Base-by-base conservation (phyloP, 192 early-diverging fungal genomes). In the Phlyctochytrium planicorne region DNA sequence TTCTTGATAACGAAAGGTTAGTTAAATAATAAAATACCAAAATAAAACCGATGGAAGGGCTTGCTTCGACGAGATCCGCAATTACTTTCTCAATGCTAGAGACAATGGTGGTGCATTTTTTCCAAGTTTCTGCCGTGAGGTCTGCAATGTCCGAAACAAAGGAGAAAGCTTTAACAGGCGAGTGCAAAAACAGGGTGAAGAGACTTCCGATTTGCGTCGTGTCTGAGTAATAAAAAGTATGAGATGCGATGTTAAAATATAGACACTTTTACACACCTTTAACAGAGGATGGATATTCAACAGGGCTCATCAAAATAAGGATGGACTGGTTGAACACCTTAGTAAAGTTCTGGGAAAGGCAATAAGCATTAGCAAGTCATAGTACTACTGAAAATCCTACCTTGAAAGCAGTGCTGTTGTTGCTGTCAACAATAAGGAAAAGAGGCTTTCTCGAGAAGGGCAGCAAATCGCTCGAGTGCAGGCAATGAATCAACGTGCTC, bases 401-500 rank as follows among this genome's bases (percentile, higher is more conserved):
- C 68, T 87, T 87, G 79, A 97, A 99, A 2, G 90, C 92, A 1
- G 68, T 70, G 24, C 91, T 92, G 73, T 95, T 93, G 64, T 84
- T 88, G 78, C 94, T 96, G 69, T 99, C 97, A 20, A 99, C 84
- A 60, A 99, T 85, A 24, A 98, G 71, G 66, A 97, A 98, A 67
- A 99, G 78, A 3, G 97, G 92, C 62, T 98, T 97, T 57, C 97
- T 82, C 40, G 95, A 95, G 63, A 94, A 97, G 0, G 97, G 97
- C 10, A 97, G 71, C 31, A 99, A 80, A 66, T 99, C 97, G 1
- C 83, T 82, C 2, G 96, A 95, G 65, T 95, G 92, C 23, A 97
- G 77, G 25, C 91, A 89, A 74, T 95, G 90, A 67, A 84, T 77
- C 29, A 92, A 72, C 47, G 81, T 78, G 70, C 71, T 50, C 73